These are phyloP conservation scores for Microthlaspi erraticum DNA, from an alignment of 345 rosid genomes.

Conservation along the genomic window DNA sequence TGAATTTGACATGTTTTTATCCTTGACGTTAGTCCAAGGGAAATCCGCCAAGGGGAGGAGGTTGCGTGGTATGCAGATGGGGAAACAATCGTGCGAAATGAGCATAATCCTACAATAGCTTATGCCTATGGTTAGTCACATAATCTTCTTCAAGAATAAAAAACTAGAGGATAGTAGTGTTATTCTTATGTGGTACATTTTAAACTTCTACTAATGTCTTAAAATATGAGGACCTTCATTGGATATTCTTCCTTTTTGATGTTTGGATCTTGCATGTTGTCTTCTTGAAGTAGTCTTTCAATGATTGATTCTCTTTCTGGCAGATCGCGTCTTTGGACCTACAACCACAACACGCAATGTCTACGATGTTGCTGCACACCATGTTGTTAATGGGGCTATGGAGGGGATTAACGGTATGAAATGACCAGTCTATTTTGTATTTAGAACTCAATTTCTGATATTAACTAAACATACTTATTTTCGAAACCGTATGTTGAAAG, in stretches of 20 bases:
- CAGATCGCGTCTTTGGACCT: slow-evolving; percentile 98
- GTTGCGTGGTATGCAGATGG: slow-evolving; percentile 99
- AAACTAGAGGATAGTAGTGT: slow-evolving; percentile 14
- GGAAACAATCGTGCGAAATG: slow-evolving; percentile 87
- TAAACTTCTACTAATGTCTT: slow-evolving; percentile 8
- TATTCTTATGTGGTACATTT: slow-evolving; percentile 12
- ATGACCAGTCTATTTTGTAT: slow-evolving; percentile 11
- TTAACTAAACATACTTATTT: neutral
- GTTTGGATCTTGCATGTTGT: slow-evolving; percentile 18
- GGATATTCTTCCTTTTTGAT: slow-evolving; percentile 8
- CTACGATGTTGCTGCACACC: slow-evolving; percentile 95
- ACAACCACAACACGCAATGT: slow-evolving; percentile 99
- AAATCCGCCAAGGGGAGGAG: slow-evolving; percentile 97
- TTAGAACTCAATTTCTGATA: slow-evolving; percentile 22
- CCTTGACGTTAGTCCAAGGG: slow-evolving; percentile 73
- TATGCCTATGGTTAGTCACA: slow-evolving; percentile 87
- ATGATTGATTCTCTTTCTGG: slow-evolving; percentile 9
- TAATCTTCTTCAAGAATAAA: slow-evolving; percentile 13
- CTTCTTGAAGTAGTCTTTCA: slow-evolving; percentile 13
- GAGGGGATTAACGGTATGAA: slow-evolving; percentile 89
- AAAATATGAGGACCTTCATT: neutral
- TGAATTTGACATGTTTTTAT: slow-evolving; percentile 37
- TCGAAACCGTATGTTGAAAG: slow-evolving; percentile 2
- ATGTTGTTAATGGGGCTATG: slow-evolving; percentile 95
- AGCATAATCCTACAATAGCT: slow-evolving; percentile 82